Percentiles rank a stretch among this genome's conserved stretches.
phyloP scores from a whole-genome alignment of 148 eudicot species.

The Limonium bicolor region DNA sequence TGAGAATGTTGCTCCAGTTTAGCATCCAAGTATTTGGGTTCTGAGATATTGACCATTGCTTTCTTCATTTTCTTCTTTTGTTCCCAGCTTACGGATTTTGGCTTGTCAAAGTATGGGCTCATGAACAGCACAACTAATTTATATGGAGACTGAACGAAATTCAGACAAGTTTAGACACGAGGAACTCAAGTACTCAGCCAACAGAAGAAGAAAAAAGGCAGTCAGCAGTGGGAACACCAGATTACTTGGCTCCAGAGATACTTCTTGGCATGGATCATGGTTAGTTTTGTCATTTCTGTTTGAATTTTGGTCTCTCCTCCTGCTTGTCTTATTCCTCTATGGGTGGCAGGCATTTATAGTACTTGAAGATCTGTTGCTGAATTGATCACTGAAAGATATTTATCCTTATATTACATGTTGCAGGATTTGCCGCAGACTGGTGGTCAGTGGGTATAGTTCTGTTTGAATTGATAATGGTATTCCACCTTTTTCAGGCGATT shows the following conservation, averaged over 20 bases:
- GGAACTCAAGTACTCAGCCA: constrained; percentile 10
- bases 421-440: constrained; percentile 75
- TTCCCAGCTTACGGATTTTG: constrained; percentile 63
- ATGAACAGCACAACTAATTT: constrained; percentile 45
- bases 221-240: constrained; percentile 65
- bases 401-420: background rate
- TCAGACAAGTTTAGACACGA: constrained; percentile 11
- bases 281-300: constrained; percentile 6
- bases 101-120: constrained; percentile 51
- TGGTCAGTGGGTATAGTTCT: constrained; percentile 63
- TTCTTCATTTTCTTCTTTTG: constrained; percentile 7
- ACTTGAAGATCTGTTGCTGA: no score
- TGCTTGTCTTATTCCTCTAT: background rate
- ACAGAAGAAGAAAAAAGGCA: constrained; percentile 13
- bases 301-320: background rate
- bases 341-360: no score
- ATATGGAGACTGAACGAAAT: constrained; percentile 20
- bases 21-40: background rate
- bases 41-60: constrained; percentile 3
- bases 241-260: constrained; percentile 68
- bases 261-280: constrained; percentile 64
- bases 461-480: constrained; percentile 41
- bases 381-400: background rate
- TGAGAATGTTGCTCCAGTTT: background rate
- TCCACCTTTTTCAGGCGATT: constrained; percentile 44